A percentile compares a stretch with the other conserved stretches of the same genome.
These are phyloP conservation scores for Nannizzia gypsea DNA, from an alignment of 2,329 filamentous ascomycete species.

Conservation along the genomic window DNA sequence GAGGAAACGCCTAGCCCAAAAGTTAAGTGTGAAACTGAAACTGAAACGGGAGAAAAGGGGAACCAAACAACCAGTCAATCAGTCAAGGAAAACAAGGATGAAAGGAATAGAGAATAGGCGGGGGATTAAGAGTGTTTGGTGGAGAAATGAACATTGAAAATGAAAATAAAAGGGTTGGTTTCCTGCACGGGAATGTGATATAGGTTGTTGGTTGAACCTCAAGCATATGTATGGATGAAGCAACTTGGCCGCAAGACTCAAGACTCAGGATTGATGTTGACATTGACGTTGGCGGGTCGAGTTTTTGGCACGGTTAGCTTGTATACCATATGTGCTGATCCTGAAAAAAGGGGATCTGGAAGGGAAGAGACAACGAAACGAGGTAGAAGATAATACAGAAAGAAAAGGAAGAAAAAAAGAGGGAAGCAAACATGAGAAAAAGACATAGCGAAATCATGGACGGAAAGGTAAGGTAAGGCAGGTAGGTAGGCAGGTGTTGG, in stretches of 20 bases:
- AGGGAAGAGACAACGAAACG: background rate
- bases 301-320: background rate
- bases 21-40: background rate
- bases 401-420: background rate
- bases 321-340: background rate
- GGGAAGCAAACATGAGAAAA: background rate
- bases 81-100: background rate
- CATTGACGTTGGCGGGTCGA: background rate
- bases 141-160: background rate
- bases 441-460: conserved; percentile 1
- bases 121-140: background rate
- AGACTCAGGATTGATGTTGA: too few relatives aligned
- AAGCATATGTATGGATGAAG: too few relatives aligned
- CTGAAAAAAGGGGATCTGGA: background rate
- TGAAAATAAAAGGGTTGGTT: background rate
- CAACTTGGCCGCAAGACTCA: too few relatives aligned
- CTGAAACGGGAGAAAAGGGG: background rate
- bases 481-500: background rate
- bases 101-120: background rate
- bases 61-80: background rate
- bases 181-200: background rate
- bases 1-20: background rate
- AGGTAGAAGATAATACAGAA: background rate
- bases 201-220: too few relatives aligned
- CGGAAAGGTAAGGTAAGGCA: background rate